A percentile compares a stretch with the other conserved stretches of the same genome.
These are phyloP conservation scores for Chaetomium tenue DNA, from an alignment of 495 filamentous ascomycete species.

Conservation along the genomic window DNA sequence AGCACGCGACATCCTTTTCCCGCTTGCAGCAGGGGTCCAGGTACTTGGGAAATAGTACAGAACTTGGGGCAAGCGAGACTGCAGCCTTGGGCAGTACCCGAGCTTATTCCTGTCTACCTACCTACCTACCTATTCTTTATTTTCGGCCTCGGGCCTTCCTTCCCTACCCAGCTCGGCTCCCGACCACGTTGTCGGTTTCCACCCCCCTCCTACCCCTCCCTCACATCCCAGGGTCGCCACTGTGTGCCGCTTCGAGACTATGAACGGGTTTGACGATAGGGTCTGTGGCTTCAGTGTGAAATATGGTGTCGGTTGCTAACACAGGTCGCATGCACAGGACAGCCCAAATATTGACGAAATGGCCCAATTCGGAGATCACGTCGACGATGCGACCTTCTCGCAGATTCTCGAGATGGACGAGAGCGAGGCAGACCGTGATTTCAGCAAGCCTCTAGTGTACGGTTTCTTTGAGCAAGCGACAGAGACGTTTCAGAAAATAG, in stretches of 20 bases:
- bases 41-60: conserved; percentile 14
- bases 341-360: conserved; percentile 29
- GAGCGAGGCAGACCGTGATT: conserved; percentile 71
- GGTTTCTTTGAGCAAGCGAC: conserved; percentile 93
- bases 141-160: neutral
- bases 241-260: conserved; percentile 12
- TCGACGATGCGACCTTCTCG: conserved; percentile 79
- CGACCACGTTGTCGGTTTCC: neutral
- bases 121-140: neutral
- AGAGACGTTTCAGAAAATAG: conserved; percentile 83
- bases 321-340: conserved; percentile 23
- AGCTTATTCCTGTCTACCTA: neutral
- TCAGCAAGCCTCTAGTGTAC: conserved; percentile 78
- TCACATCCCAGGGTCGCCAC: neutral
- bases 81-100: conserved; percentile 17
- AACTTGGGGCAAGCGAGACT: conserved; percentile 15
- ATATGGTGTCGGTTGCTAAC: conserved; percentile 17
- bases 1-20: conserved; percentile 5
- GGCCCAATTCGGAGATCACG: conserved; percentile 59
- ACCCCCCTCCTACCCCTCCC: neutral
- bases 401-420: conserved; percentile 99
- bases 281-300: conserved; percentile 24
- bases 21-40: conserved; percentile 15
- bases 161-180: conserved; percentile 1
- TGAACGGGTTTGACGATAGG: conserved; percentile 24